Evolutionary conservation across 345 rosid species (phyloP), one percentile per base, ranked within the genome.

Genomic region (Fremontodendron californicum): DNA sequence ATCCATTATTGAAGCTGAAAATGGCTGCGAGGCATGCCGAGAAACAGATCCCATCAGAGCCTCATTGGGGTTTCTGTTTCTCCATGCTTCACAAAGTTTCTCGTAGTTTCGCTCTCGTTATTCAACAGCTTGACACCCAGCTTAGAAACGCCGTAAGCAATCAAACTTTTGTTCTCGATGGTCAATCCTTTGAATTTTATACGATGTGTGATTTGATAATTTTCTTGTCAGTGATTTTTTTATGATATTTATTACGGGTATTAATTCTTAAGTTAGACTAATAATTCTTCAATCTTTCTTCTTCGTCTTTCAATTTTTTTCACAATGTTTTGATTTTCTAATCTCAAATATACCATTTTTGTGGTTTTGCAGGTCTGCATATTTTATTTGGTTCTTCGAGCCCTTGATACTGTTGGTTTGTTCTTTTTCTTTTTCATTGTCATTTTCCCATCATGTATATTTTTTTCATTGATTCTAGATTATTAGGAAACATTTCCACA

Each of bases 381-480:
- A 66, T 93, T 95, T 82, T 93, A 93, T 83, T 81, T 95, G 90
- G 98, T 95, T 84, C 97, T 93, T 67, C 92, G 97, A 75, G 99
- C 98, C 71, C 98, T 95, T 48, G 99, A 95, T 74, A 95, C 99
- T 25, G 97, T 93, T 74, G 99, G 98, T 95, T 79, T 67, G 96
- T 89, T 60, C 78, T 37, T 49, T 62, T 33, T 9, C 11, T 48
- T 18, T 16, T 35, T 19, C 0, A 4, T 65, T 48, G 51, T 48
- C 39, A 71, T 45, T 48, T 67, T 37, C 64, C 54, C 42, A 27
- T 27, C 13, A 29, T 66, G 4, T 2, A 63, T 66, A 25, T 27
- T 23, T 65, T n/a, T 29, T 69, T 27, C 27, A 42, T 39, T 25
- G 54, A 12, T 58, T 74, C 25, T n/a, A 42, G 13, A 39, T 25